phyloP scores from a whole-genome alignment of 768 basidiomycete species.

The Trametopsis cervina region DNA sequence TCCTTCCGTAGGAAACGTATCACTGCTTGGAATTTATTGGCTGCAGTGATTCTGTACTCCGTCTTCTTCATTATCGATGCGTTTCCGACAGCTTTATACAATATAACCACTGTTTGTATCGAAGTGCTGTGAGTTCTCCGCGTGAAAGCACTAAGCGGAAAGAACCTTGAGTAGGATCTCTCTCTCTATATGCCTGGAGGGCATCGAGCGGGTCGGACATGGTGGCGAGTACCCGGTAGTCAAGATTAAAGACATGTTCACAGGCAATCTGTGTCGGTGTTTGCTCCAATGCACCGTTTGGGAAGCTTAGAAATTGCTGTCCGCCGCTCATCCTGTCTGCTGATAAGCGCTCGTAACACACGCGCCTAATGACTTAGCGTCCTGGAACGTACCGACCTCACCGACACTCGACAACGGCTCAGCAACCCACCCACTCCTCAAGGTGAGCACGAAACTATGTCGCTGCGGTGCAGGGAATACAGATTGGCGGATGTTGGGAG shows the following conservation, averaged over 20 bases:
- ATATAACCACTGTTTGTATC: constrained; percentile 68
- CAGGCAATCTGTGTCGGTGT: too few species aligned
- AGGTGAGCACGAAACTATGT: constrained; percentile 46
- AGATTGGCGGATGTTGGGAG: neutral
- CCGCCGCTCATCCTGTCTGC: too few species aligned
- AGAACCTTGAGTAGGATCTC: constrained; percentile 72
- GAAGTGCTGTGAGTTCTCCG: neutral
- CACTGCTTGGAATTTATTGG: constrained; percentile 91
- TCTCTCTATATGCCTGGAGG: constrained; percentile 81
- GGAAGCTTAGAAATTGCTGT: too few species aligned
- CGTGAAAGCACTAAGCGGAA: neutral
- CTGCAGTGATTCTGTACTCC: constrained; percentile 94
- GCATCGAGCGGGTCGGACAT: constrained; percentile 55
- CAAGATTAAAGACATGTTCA: too few species aligned
- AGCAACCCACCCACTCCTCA: constrained; percentile 36
- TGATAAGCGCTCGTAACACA: too few species aligned
- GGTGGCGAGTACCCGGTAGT: too few species aligned
- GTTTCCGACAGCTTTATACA: constrained; percentile 96
- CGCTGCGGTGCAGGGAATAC: constrained; percentile 6
- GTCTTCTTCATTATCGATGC: constrained; percentile 99
- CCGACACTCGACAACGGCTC: constrained; percentile 6
- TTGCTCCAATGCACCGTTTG: too few species aligned
- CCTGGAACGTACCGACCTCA: neutral
- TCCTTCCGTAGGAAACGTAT: constrained; percentile 90
- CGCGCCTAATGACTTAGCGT: too few species aligned